These are phyloP conservation scores for Caryopteris hybrid DNA, from an alignment of 305 asterid species.

Conservation along the genomic window DNA sequence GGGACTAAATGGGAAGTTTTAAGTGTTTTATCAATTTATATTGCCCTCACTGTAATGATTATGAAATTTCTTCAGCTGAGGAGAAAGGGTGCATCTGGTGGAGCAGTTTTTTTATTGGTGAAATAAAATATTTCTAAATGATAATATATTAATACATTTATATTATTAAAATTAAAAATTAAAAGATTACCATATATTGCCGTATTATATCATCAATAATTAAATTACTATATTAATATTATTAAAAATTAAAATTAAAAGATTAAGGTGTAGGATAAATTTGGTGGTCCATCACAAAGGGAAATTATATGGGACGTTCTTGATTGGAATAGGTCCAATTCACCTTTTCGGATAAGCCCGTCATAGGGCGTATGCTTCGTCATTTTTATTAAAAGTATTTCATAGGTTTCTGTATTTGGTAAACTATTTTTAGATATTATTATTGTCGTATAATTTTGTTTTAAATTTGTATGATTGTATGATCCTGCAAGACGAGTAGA, in stretches of 20 bases:
- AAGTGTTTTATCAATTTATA: not conserved
- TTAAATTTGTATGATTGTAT: too few relatives aligned
- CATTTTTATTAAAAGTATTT: not conserved
- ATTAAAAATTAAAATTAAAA: not conserved
- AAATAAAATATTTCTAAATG: not conserved
- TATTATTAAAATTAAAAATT: not conserved
- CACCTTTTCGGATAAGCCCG: conserved; percentile 12
- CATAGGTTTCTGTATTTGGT: not conserved
- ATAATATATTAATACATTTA: not conserved
- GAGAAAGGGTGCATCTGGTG: conserved; percentile 15
- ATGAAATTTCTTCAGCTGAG: conserved; percentile 23
- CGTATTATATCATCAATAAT: too few relatives aligned
- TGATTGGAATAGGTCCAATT: conserved; percentile 14
- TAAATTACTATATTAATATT: too few relatives aligned
- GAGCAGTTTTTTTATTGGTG: conserved; percentile 11
- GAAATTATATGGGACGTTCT: conserved; percentile 9
- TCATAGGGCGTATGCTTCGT: not conserved
- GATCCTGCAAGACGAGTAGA: too few relatives aligned
- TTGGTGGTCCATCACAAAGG: conserved; percentile 22
- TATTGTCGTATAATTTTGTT: not conserved
- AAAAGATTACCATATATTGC: too few relatives aligned
- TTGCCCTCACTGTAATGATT: conserved; percentile 14
- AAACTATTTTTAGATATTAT: not conserved
- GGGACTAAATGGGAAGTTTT: conserved; percentile 20
- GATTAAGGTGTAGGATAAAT: conserved; percentile 7